Evolutionary conservation across 768 basidiomycete genomes (phyloP).

Genomic region (Lactarius deliciosus): DNA sequence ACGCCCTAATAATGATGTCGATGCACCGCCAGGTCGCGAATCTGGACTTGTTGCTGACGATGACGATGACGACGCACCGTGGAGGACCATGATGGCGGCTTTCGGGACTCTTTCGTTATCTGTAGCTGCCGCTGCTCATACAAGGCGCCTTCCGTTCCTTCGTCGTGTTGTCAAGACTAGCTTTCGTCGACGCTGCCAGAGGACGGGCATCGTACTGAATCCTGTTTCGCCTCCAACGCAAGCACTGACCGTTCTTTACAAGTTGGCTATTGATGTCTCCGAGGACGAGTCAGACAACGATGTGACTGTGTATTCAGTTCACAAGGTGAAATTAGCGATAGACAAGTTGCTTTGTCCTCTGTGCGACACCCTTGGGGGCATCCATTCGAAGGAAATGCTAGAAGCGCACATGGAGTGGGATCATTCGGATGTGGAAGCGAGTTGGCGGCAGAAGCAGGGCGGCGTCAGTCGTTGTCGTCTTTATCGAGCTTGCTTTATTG

Average conservation of each 20-base stretch:
- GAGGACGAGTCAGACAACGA: conserved; percentile 20
- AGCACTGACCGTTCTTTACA: conserved; percentile 33
- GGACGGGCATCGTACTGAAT: conserved; percentile 39
- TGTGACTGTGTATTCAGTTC: conserved; percentile 27
- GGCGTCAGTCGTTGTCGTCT: conserved; percentile 27
- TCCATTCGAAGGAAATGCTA: conserved; percentile 46
- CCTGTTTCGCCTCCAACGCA: conserved; percentile 29
- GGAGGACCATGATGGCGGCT: conserved; percentile 17
- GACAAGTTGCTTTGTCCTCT: conserved; percentile 51
- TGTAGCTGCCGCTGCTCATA: conserved; percentile 11
- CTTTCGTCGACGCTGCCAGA: conserved; percentile 47
- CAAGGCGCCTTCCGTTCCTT: conserved; percentile 53
- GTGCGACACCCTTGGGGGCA: conserved; percentile 47
- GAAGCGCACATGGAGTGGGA: conserved; percentile 50
- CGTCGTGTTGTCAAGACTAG: conserved; percentile 50
- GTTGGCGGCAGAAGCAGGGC: conserved; percentile 38
- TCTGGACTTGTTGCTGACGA: background rate
- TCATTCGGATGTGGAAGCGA: conserved; percentile 43
- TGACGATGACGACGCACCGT: conserved; percentile 1
- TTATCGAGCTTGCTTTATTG: background rate
- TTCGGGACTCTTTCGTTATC: conserved; percentile 23
- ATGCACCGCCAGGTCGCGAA: background rate
- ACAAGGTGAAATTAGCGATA: conserved; percentile 35
- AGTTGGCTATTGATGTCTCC: conserved; percentile 24
- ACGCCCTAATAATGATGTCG: background rate